Base-by-base conservation (phyloP, 73 alveolate genomes). In the Paramecium sexaurelia region DNA sequence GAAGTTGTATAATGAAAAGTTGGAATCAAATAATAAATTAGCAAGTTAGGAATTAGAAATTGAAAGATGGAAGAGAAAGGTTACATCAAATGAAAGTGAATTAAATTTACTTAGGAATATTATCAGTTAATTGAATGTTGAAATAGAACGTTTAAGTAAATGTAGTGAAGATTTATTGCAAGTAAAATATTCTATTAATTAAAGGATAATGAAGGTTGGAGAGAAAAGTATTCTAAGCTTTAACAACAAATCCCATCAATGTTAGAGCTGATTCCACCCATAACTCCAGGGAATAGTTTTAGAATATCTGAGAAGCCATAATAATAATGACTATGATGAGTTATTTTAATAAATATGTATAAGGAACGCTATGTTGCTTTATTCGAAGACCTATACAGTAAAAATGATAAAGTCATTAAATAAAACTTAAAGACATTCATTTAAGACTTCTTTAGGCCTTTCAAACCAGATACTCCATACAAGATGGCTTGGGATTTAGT, bases 161-260 rank as follows among this genome's bases (percentile, higher is more conserved):
- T 22, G 47, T 13, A 61, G 83, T 24, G 39, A 29, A 61, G 83
- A 61, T 61, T 11, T 29, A 61, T 61, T 61, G 47, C 47, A 26
- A 29, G 83, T 61, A 61, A 29, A 1, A 47, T 8, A 61, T 61
- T 61, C 1, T 29, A 61, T 27, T 24, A 61, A 22, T 22, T 61
- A 13, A 26, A 61, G 83, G 83, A 61, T 61, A 61, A 61, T 61
- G 83, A 61, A 61, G 83, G 45, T 11, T 61, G 83, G 83, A 61
- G 83, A 61, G 83, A 61, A 26, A 61, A 61, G 51, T 61, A 61
- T 24, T 61, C 47, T 1, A 61, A 61, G 10, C 8, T 61, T 1
- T 61, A 61, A 8, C 22, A 61, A 32, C 26, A 61, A 15, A 61
- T 61, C 11, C 83, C 83, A 61, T 26, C 47, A 3, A 61, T 61